These are phyloP conservation scores for Lactuca sativa DNA, from an alignment of 129 eudicot genomes.

Conservation along the genomic window DNA sequence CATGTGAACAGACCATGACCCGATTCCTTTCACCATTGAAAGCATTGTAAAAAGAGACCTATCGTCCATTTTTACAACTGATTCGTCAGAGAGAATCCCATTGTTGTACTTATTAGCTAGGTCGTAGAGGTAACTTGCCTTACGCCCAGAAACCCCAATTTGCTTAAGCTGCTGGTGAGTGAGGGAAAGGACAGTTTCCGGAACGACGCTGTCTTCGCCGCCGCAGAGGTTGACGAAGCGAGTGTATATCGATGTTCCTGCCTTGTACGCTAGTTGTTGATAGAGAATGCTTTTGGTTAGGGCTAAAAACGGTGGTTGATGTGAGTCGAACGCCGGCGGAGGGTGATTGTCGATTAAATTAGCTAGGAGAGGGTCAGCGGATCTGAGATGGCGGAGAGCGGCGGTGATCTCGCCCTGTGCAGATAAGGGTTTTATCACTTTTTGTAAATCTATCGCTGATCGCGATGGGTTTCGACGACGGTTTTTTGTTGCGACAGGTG, in stretches of 20 bases:
- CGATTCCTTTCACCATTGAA: slow-evolving; percentile 94
- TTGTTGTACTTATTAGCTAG: slow-evolving; percentile 71
- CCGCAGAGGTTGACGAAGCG: slow-evolving; percentile 80
- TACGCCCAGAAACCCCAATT: slow-evolving; percentile 85
- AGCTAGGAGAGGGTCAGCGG: slow-evolving; percentile 60
- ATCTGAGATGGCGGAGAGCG: slow-evolving; percentile 65
- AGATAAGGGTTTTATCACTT: slow-evolving; percentile 52
- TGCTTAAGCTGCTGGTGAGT: slow-evolving; percentile 71
- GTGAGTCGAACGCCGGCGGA: slow-evolving; percentile 65
- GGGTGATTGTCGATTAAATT: slow-evolving; percentile 57
- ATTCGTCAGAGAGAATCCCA: slow-evolving; percentile 70
- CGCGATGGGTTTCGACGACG: slow-evolving; percentile 51
- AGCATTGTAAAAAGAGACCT: slow-evolving; percentile 83
- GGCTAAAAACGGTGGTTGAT: slow-evolving; percentile 66
- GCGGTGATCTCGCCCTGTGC: slow-evolving; percentile 49
- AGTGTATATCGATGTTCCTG: slow-evolving; percentile 72
- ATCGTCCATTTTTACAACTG: slow-evolving; percentile 83
- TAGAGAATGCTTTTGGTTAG: slow-evolving; percentile 71
- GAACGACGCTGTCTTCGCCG: slow-evolving; percentile 58
- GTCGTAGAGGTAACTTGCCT: slow-evolving; percentile 79
- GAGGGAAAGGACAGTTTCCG: slow-evolving; percentile 58
- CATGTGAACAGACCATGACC: slow-evolving; percentile 98
- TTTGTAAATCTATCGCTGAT: slow-evolving; percentile 30
- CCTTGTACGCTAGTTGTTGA: slow-evolving; percentile 86
- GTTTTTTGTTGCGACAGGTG: slow-evolving; percentile 27